These are phyloP conservation scores for Pleoardoris graminearum DNA, from an alignment of 2,329 filamentous ascomycete genomes.

Conservation along the genomic window DNA sequence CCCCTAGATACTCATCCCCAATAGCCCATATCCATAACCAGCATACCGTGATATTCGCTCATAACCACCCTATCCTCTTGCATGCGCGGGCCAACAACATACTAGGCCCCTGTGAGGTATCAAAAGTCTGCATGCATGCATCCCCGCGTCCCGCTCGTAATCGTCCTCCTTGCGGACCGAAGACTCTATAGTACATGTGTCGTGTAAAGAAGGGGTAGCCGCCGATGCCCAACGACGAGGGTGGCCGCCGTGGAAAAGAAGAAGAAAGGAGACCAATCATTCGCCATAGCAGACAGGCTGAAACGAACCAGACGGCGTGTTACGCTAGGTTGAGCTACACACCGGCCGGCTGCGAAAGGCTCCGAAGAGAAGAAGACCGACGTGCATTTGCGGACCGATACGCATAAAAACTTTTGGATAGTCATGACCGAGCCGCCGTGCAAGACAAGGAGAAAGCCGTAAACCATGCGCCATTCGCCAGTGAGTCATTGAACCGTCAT, in stretches of 20 bases:
- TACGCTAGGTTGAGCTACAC: too few species aligned
- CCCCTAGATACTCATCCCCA: neutral
- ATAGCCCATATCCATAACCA: neutral
- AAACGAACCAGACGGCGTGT: too few species aligned
- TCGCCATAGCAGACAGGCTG: constrained; percentile 9
- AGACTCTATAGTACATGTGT: constrained; percentile 41
- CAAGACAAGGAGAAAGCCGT: constrained; percentile 28
- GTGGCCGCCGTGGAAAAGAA: constrained; percentile 19
- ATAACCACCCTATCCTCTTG: neutral
- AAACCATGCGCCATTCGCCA: constrained; percentile 45
- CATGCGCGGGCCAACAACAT: constrained; percentile 4
- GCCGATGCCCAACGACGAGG: constrained; percentile 37
- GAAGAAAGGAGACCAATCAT: constrained; percentile 21
- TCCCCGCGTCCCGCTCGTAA: constrained; percentile 20
- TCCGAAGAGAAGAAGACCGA: constrained; percentile 21
- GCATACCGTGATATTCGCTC: neutral
- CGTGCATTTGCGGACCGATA: constrained; percentile 28
- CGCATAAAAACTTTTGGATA: constrained; percentile 39
- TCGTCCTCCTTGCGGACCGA: constrained; percentile 32
- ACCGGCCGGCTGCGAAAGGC: neutral
- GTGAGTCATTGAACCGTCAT: constrained; percentile 33
- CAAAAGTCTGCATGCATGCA: constrained; percentile 22
- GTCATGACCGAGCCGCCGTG: constrained; percentile 39
- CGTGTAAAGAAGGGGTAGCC: constrained; percentile 25
- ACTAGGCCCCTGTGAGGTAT: constrained; percentile 36